Conservation (phyloP, 2,329 filamentous ascomycete species). For the Sporothrix protearum region DNA sequence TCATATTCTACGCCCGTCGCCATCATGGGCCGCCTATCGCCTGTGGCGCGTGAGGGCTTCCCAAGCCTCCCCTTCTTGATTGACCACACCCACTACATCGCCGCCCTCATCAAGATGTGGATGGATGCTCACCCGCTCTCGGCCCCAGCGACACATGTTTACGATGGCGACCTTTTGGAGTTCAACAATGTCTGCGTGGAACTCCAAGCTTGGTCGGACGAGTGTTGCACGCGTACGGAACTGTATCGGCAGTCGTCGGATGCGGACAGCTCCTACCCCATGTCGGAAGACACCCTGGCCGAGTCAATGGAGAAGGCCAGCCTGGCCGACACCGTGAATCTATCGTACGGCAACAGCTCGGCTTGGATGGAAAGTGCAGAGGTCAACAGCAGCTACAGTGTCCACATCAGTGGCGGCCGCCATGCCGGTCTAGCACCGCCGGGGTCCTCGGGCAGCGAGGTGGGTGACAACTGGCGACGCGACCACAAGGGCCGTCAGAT, state of each 20-base stretch:
- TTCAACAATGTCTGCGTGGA: conserved; percentile 52
- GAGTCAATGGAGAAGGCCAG: conserved; percentile 49
- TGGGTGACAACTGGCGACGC: conserved; percentile 33
- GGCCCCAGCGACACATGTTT: conserved; percentile 36
- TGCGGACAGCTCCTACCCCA: conserved; percentile 25
- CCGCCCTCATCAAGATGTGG: conserved; percentile 79
- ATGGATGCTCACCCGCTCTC: conserved; percentile 51
- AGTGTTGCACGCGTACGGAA: conserved; percentile 51
- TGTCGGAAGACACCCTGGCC: conserved; percentile 37
- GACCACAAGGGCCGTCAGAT: conserved; percentile 31
- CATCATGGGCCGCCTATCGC: conserved; percentile 77
- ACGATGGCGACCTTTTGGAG: conserved; percentile 51
- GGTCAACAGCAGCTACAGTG: conserved; percentile 15
- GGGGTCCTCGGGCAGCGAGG: conserved; percentile 52
- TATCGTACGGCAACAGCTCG: conserved; percentile 37
- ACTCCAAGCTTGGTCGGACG: conserved; percentile 50
- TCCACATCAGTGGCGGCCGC: background rate
- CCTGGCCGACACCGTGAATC: conserved; percentile 38
- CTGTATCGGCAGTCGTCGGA: conserved; percentile 41
- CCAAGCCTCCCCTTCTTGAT: conserved; percentile 90
- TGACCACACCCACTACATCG: conserved; percentile 81
- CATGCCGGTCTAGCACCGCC: conserved; percentile 35
- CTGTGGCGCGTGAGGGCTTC: conserved; percentile 82
- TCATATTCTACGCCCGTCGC: conserved; percentile 91
- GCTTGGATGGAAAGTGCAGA: conserved; percentile 24